These are phyloP conservation scores for Musa schizocarpa DNA, from an alignment of 176 grass and related monocot species.

Conservation along the genomic window DNA sequence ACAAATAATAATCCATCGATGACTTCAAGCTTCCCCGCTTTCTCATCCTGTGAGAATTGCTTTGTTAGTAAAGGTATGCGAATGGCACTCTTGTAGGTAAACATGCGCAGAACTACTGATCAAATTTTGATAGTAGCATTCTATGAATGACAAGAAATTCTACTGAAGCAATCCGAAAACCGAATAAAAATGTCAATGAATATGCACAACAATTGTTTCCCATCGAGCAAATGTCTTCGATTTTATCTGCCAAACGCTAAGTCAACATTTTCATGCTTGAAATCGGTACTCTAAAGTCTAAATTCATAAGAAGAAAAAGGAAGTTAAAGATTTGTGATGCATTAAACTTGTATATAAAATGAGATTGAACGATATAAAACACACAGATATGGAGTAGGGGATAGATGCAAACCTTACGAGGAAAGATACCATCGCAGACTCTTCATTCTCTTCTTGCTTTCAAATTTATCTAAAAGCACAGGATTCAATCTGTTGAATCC, in stretches of 20 bases:
- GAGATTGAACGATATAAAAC: not conserved
- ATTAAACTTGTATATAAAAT: not conserved
- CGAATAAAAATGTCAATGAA: not conserved
- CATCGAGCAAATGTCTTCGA: not conserved
- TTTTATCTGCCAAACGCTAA: too few relatives aligned
- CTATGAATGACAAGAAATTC: not conserved
- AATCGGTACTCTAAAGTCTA: too few relatives aligned
- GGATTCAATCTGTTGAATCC: conserved; percentile 74
- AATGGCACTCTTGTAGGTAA: not conserved
- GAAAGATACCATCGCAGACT: conserved; percentile 50
- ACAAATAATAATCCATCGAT: not conserved
- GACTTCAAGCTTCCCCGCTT: not conserved
- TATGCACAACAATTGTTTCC: not conserved
- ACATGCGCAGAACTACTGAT: not conserved
- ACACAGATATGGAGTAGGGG: not conserved
- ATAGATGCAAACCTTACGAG: conserved; percentile 14
- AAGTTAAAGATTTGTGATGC: not conserved
- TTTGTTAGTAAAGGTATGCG: conserved; percentile 2
- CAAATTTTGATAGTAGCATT: conserved; percentile 16
- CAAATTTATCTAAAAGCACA: conserved; percentile 69
- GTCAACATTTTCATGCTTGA: too few relatives aligned
- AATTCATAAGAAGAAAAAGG: not conserved
- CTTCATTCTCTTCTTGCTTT: conserved; percentile 49
- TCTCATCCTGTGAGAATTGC: conserved; percentile 4
- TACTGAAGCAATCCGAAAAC: not conserved